Conservation (phyloP, 1,284 basidiomycete genomes). For the Austroboletus novae-zelandiae region DNA sequence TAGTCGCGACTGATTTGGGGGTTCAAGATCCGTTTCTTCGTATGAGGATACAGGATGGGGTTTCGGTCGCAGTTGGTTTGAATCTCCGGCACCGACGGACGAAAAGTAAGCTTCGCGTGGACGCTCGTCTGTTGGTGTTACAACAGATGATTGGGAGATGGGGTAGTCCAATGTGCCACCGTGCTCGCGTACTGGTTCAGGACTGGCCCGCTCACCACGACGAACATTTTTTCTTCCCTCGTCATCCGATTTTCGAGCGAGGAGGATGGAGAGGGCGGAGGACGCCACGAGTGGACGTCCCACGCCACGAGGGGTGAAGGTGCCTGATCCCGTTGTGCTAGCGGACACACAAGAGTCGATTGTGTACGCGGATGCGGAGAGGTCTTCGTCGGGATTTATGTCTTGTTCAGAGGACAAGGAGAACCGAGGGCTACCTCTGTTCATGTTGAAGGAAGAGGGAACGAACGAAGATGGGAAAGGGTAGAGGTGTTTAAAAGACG, state of each 20-base stretch:
- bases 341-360: slow-evolving; percentile 22
- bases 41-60: neutral
- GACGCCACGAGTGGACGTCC: slow-evolving; percentile 28
- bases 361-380: slow-evolving; percentile 36
- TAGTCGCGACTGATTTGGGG: slow-evolving; percentile 1
- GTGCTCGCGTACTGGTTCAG: neutral
- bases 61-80: neutral
- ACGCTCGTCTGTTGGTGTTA: slow-evolving; percentile 24
- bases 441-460: slow-evolving; percentile 27
- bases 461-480: slow-evolving; percentile 24
- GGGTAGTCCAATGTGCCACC: neutral
- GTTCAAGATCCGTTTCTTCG: neutral
- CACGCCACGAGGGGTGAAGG: slow-evolving; percentile 17
- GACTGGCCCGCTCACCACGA: neutral
- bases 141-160: slow-evolving; percentile 11
- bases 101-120: slow-evolving; percentile 5
- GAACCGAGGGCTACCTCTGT: slow-evolving; percentile 23
- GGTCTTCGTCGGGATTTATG: slow-evolving; percentile 28
- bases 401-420: slow-evolving; percentile 26
- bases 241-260: slow-evolving; percentile 30
- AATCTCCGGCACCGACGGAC: neutral
- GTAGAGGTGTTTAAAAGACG: slow-evolving; percentile 16
- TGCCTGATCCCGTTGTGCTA: slow-evolving; percentile 9
- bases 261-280: slow-evolving; percentile 43
- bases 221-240: slow-evolving; percentile 1